Conservation (phyloP, 2,329 filamentous ascomycete species). For the Ambrosiella xylebori region DNA sequence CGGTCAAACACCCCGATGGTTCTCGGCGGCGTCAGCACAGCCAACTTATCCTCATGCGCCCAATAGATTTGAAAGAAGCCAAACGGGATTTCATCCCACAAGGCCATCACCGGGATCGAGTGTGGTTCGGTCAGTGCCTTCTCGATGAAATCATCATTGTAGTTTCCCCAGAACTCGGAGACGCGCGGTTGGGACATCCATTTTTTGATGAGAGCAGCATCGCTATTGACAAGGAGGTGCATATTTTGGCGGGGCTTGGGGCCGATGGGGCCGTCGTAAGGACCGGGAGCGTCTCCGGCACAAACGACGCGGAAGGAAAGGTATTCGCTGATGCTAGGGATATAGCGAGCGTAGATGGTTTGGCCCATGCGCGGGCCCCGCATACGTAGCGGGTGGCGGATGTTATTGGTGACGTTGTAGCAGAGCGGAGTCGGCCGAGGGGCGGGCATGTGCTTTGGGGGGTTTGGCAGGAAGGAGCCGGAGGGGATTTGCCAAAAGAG, state of each 20-base stretch:
- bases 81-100: slow-evolving; percentile 90
- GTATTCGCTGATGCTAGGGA: slow-evolving; percentile 68
- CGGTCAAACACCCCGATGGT: slow-evolving; percentile 62
- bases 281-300: slow-evolving; percentile 43
- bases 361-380: slow-evolving; percentile 85
- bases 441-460: slow-evolving; percentile 26
- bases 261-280: slow-evolving; percentile 43
- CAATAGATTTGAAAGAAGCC: slow-evolving; percentile 98
- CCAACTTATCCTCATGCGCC: slow-evolving; percentile 81
- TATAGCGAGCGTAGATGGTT: slow-evolving; percentile 74
- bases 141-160: slow-evolving; percentile 48
- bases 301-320: slow-evolving; percentile 78
- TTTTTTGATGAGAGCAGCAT: slow-evolving; percentile 48
- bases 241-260: slow-evolving; percentile 17
- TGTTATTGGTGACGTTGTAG: slow-evolving; percentile 59
- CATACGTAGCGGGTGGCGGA: slow-evolving; percentile 71
- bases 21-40: slow-evolving; percentile 45
- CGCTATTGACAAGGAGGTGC: slow-evolving; percentile 21
- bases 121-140: slow-evolving; percentile 48
- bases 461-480: slow-evolving; percentile 65
- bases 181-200: slow-evolving; percentile 87
- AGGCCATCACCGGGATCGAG: slow-evolving; percentile 78
- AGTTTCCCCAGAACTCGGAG: slow-evolving; percentile 64
- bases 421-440: slow-evolving; percentile 56
- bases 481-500: slow-evolving; percentile 89